Percentiles rank a stretch among this genome's conserved stretches.
phyloP scores from a whole-genome alignment of 1,284 basidiomycete genomes.

The Malassezia furfur region DNA sequence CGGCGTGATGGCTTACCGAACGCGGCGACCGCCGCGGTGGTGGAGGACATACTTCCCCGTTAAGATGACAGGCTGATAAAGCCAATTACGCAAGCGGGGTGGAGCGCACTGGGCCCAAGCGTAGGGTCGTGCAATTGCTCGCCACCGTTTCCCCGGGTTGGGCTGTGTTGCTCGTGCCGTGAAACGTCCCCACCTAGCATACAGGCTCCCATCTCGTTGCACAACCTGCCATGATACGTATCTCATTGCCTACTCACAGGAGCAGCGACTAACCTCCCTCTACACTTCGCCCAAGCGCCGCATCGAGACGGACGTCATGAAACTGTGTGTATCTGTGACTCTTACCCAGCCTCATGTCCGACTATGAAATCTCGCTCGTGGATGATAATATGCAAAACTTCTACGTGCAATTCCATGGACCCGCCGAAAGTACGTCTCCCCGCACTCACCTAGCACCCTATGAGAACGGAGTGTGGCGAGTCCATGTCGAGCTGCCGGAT shows the following conservation, averaged over 20 bases:
- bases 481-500: conserved; percentile 97
- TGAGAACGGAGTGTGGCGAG: conserved; percentile 92
- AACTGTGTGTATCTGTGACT: conserved; percentile 61
- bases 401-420: conserved; percentile 89
- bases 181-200: no score
- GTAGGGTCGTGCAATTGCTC: neutral
- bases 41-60: no score
- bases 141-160: neutral
- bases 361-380: conserved; percentile 75
- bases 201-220: no score
- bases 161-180: neutral
- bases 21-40: no score
- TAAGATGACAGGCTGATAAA: neutral
- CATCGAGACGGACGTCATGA: conserved; percentile 99
- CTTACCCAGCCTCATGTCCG: conserved; percentile 37
- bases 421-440: conserved; percentile 70
- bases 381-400: conserved; percentile 99
- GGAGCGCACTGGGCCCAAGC: neutral
- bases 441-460: conserved; percentile 65
- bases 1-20: no score
- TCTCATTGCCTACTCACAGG: neutral
- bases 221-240: conserved; percentile 11
- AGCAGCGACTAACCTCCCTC: neutral
- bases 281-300: conserved; percentile 70
- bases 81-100: neutral